phyloP scores from a whole-genome alignment of 495 filamentous ascomycete genomes.

The Rhypophila decipiens region DNA sequence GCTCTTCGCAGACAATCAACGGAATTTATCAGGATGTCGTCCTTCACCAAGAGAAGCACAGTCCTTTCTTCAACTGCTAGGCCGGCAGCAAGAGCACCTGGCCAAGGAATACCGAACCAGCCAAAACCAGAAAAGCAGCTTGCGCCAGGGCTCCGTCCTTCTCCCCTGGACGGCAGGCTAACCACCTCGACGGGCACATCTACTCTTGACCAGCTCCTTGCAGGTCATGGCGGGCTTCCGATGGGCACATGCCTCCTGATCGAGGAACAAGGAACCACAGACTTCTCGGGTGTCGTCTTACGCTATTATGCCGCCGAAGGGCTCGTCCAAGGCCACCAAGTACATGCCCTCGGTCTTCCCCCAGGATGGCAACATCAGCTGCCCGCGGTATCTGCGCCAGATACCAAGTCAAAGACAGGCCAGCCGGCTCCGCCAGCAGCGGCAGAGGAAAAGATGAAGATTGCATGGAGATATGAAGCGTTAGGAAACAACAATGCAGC shows the following conservation, averaged over 20 bases:
- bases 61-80: conserved; percentile 39
- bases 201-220: conserved; percentile 77
- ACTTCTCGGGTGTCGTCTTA: conserved; percentile 79
- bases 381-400: conserved; percentile 59
- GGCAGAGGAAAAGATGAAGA: conserved; percentile 82
- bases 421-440: conserved; percentile 26
- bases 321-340: conserved; percentile 79
- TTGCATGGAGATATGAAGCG: conserved; percentile 94
- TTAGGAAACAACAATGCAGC: conserved; percentile 57
- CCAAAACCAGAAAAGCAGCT: conserved; percentile 32
- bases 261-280: conserved; percentile 92
- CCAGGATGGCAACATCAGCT: conserved; percentile 78
- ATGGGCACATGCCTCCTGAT: conserved; percentile 75
- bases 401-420: conserved; percentile 34
- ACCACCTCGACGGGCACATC: conserved; percentile 87
- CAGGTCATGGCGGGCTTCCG: conserved; percentile 81
- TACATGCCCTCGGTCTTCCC: conserved; percentile 75
- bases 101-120: conserved; percentile 19
- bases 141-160: conserved; percentile 71
- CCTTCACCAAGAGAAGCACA: conserved; percentile 79
- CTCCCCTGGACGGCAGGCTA: conserved; percentile 77
- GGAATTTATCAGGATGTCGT: conserved; percentile 52
- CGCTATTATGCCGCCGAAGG: conserved; percentile 92
- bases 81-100: not conserved
- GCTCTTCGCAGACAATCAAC: not conserved